Base-by-base conservation (phyloP, 176 grass and related monocot species). In the Carex parvula region DNA sequence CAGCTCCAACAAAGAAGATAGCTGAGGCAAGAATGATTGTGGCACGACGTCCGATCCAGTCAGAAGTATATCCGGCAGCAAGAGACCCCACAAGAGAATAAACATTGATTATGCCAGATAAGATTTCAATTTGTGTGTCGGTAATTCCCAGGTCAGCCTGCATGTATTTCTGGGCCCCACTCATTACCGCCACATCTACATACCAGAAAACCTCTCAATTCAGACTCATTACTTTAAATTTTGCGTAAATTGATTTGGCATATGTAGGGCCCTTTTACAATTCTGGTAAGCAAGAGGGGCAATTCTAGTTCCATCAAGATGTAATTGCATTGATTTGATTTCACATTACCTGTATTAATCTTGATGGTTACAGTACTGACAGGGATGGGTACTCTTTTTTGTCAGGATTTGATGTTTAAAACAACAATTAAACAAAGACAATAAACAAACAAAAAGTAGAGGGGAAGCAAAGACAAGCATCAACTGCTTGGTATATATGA, bases 151-250 rank as follows among this genome's bases (percentile, higher is more conserved):
- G 60, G 35, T 88, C 87, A 9, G 7, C 71, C 39, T 88, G 82
- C 50, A 88, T 88, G 37, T 80, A 84, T 37, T 79, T 88, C 26
- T 83, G 70, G 50, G 87, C 82, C 3, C 87, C 87, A 44, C 87
- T 88, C 87, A 88, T 88, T 50, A 88, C 87, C 11, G 70, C 87
- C 53, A 88, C 82, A 80, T 88, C 87, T 88, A 69, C 60, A 85
- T 22, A 60, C 1, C 24, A 64, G 29, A 78, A 66, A n/a, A 14
- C 5, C 76, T 46, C 2, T 33, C 18, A 80, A 72, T 4, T 48
- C 41, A 59, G 69, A 3, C 42, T 20, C 41, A 12, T 72, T 15
- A 20, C 41, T 13, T 72, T 22, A 15, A 65, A 72, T 50, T 72
- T 20, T 72, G 41, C 41, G 50, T n/a, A 50, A 48, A 13, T 22